A percentile compares a stretch with the other conserved stretches of the same genome.
Conservation (phyloP, 257 asterid species). For the Linaria vulgaris region DNA sequence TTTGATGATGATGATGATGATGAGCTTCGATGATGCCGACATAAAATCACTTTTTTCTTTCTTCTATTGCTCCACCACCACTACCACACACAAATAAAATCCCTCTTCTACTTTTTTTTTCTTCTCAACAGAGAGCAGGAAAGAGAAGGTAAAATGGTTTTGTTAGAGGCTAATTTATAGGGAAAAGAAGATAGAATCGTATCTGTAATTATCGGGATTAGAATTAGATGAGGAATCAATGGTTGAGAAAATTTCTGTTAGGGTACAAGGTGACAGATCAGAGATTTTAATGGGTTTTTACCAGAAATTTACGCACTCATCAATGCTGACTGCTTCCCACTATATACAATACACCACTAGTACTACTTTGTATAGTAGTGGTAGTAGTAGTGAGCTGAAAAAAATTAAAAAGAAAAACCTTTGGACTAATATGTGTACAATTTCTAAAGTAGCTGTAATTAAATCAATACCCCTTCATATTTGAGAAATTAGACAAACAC, state of each 20-base stretch:
- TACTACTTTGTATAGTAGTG: too few relatives aligned
- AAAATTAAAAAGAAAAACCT: too few relatives aligned
- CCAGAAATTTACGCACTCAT: too few relatives aligned
- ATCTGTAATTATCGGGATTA: background rate
- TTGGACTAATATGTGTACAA: too few relatives aligned
- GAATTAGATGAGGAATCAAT: constrained; percentile 54
- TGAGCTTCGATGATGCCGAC: constrained; percentile 71
- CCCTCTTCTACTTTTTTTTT: constrained; percentile 25
- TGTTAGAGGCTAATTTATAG: constrained; percentile 36
- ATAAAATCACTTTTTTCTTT: constrained; percentile 60
- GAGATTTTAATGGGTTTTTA: too few relatives aligned
- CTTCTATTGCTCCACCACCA: constrained; percentile 7
- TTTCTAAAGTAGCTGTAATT: too few relatives aligned
- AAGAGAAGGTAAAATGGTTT: constrained; percentile 29
- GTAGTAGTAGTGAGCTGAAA: too few relatives aligned
- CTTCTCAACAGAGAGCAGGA: constrained; percentile 30
- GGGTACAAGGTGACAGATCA: background rate
- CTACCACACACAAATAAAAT: background rate
- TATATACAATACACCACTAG: too few relatives aligned
- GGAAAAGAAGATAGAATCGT: constrained; percentile 11
- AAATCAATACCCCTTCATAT: too few relatives aligned
- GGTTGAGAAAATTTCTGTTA: constrained; percentile 40
- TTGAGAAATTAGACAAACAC: too few relatives aligned
- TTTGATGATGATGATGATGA: constrained; percentile 25
- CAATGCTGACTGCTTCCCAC: too few relatives aligned